Base-by-base conservation (phyloP, 1,284 basidiomycete genomes). In the Leucoagaricus sp. region DNA sequence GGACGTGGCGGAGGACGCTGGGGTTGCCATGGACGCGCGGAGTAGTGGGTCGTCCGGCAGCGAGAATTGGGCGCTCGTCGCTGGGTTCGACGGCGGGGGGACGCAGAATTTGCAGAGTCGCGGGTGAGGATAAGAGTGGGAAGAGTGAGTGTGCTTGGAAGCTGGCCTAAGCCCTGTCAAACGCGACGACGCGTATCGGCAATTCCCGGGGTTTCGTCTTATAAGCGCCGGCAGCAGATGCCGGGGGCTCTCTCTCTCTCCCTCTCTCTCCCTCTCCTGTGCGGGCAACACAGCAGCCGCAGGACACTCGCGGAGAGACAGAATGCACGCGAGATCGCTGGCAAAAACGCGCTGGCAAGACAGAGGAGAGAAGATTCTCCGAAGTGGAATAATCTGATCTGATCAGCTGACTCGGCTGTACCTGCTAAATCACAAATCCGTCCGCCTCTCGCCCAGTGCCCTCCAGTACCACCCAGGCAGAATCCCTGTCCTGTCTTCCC, bases 1-100 rank as follows among this genome's bases (percentile, higher is more conserved):
- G 57, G 89, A 89, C 65, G 88, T 91, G 65, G 85, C 80, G 59
- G 87, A 87, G 60, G 88, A 90, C 57, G 87, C 82, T 48, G 88
- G 86, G 34, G 88, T 86, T 65, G 87, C 83, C 87, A 90, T 90
- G 64, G 67, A 74, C 75, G 76, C 75, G 75, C 73, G 74, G 58
- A 57, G 45, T 53, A 57, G 57, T 49, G 49, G 58, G 40, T 28
- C 49, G 47, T 31, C 47, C 56, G 54, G 61, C 45, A 58, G 58
- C 46, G 53, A 60, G 31, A 62, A 61, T 57, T 63, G 60, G 61
- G 55, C 64, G 65, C 67, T 72, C 71, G 72, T 69, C 72, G 73
- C 69, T 64, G 67, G 46, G 64, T 69, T 69, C 72, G 74, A 65
- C 71, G 72, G 63, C 55, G 69, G 65, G 64, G 65, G 59, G 67